Evolutionary conservation across 306 rosid genomes (phyloP), one percentile per base, ranked within the genome.

Genomic region (Begonia fuchsioides): DNA sequence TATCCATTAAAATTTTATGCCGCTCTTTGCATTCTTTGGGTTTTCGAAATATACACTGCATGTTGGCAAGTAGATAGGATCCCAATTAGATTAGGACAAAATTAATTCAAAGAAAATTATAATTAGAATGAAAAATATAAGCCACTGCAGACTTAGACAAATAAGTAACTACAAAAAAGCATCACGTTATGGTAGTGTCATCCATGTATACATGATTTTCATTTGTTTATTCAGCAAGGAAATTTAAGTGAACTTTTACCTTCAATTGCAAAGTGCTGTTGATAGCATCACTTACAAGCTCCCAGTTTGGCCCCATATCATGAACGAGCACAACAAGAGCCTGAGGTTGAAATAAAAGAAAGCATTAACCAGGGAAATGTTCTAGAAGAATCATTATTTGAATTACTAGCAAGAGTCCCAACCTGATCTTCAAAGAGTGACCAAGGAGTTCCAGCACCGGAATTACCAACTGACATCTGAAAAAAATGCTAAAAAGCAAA

Each of bases 251-350:
- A 9, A 49, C 55, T 15, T 45, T 56, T 68, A 92, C 99, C 96
- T 86, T 85, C 45, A 92, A 76, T 51, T 86, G 99, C 60, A 92
- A 68, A 18, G 88, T 77, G 59, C 83, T 80, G 65, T 82, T 92
- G 61, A 92, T 76, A 50, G 92, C 94, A 72, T 92, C 99, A 44
- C 96, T 82, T 46, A 92, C 74, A 44, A 92, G 86, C 86, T 92
- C 99, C 99, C 99, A 92, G 56, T 92, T 92, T 17, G 84, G 99
- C 58, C 99, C 99, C 99, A 92, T 81, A 68, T 92, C 99, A 64
- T 92, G 99, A 46, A 86, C 99, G 55, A 86, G 75, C 50, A 92
- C 99, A 73, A 92, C 96, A 68, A 92, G 96, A 58, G 96, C 99
- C 75, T 75, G 62, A 58, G 17, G 59, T 26, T 12, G 62, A 53